phyloP scores from a whole-genome alignment of 225 moss, liverwort and hornwort genomes.

The Straminergon stramineum region DNA sequence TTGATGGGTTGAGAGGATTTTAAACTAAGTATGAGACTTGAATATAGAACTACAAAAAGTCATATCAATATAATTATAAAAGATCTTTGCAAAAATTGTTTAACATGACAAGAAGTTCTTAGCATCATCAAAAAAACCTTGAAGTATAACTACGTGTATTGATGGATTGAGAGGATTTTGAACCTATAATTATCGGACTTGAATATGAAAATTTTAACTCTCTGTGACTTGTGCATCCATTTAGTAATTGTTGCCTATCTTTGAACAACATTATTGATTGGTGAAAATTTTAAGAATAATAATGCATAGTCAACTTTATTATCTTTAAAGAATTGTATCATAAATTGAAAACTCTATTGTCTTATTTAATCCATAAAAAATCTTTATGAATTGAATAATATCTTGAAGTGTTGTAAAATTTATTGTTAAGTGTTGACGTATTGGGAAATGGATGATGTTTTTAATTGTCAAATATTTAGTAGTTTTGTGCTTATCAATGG shows the following conservation, averaged over 20 bases:
- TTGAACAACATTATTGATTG: neutral
- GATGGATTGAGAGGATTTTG: neutral
- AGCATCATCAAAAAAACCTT: neutral
- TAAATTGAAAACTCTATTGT: neutral
- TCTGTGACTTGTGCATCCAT: neutral
- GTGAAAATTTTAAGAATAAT: neutral
- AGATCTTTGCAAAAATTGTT: neutral
- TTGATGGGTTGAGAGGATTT: neutral
- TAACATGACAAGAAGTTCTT: rapidly evolving
- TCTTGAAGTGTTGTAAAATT: neutral
- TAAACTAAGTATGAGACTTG: neutral
- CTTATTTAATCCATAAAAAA: neutral
- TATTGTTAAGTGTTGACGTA: no score
- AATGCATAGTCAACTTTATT: neutral
- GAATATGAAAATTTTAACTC: no score
- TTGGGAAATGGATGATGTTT: neutral
- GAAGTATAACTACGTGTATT: neutral
- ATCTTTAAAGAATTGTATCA: no score
- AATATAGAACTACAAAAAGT: rapidly evolving
- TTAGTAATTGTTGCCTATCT: neutral
- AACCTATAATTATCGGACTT: neutral
- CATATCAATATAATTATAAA: no score
- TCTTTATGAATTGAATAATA: neutral
- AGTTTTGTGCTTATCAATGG: neutral
- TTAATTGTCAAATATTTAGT: no score